Conservation (phyloP, 495 filamentous ascomycete genomes). For the Daldinia grandis region DNA sequence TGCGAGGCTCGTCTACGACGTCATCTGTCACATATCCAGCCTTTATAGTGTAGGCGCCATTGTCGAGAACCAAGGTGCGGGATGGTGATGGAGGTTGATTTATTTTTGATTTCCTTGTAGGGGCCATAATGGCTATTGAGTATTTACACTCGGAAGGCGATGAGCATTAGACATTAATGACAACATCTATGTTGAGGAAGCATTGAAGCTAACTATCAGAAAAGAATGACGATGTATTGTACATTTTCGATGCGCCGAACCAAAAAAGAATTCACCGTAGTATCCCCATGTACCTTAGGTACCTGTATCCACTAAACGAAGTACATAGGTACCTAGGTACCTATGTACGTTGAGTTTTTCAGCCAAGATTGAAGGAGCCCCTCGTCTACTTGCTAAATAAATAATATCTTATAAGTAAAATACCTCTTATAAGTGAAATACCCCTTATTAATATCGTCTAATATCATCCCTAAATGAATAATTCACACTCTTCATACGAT, state of each 20-base stretch:
- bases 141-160: background rate
- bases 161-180: background rate
- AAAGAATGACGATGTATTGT: constrained; percentile 1
- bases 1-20: constrained; percentile 64
- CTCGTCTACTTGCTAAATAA: no score
- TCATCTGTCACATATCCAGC: constrained; percentile 74
- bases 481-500: background rate
- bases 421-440: no score
- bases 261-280: background rate
- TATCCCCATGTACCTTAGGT: background rate
- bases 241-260: background rate
- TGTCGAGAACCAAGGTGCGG: constrained; percentile 88
- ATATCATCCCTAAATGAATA: no score
- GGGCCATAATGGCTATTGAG: constrained; percentile 50
- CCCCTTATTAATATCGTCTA: no score
- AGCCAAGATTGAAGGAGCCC: no score
- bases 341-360: no score
- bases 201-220: background rate
- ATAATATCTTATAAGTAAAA: no score
- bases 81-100: constrained; percentile 59
- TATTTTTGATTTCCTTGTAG: constrained; percentile 52
- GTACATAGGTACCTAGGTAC: no score
- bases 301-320: background rate
- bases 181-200: background rate
- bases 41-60: constrained; percentile 93